These are phyloP conservation scores for Amanita fuliginea DNA, from an alignment of 768 basidiomycete genomes.

Conservation along the genomic window DNA sequence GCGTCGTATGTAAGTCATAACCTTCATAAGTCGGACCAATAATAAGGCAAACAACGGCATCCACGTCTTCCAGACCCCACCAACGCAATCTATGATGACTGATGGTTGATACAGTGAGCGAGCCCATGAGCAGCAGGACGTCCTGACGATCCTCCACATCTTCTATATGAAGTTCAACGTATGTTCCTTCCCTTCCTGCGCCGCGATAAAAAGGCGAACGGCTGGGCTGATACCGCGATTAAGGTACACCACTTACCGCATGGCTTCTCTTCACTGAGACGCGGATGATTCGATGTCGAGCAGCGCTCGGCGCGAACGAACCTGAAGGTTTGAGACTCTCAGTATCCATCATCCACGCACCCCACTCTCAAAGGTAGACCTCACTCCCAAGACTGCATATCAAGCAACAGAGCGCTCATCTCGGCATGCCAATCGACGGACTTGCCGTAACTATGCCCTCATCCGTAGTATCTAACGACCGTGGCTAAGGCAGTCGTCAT, in stretches of 20 bases:
- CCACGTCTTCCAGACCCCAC: background rate
- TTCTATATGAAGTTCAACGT: constrained; percentile 1
- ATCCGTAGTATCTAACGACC: too few relatives aligned
- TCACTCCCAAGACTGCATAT: too few relatives aligned
- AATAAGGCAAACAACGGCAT: background rate
- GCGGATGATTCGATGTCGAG: background rate
- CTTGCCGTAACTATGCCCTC: background rate
- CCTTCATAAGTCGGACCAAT: background rate
- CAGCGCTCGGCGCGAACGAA: background rate
- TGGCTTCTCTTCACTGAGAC: background rate
- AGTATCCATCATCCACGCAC: too few relatives aligned
- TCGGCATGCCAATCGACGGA: background rate
- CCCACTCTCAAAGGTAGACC: too few relatives aligned
- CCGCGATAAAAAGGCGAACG: background rate
- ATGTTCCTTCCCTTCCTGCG: background rate
- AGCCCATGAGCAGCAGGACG: constrained; percentile 1
- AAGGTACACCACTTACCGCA: background rate
- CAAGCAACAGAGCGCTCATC: background rate
- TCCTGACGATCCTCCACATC: constrained; percentile 3
- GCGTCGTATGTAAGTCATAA: too few relatives aligned
- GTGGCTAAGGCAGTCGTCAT: too few relatives aligned
- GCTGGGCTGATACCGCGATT: background rate
- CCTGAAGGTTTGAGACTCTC: background rate
- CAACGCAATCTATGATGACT: background rate
- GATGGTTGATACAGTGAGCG: background rate